These are phyloP conservation scores for Auricularia cornea DNA, from an alignment of 768 basidiomycete genomes.

Conservation along the genomic window DNA sequence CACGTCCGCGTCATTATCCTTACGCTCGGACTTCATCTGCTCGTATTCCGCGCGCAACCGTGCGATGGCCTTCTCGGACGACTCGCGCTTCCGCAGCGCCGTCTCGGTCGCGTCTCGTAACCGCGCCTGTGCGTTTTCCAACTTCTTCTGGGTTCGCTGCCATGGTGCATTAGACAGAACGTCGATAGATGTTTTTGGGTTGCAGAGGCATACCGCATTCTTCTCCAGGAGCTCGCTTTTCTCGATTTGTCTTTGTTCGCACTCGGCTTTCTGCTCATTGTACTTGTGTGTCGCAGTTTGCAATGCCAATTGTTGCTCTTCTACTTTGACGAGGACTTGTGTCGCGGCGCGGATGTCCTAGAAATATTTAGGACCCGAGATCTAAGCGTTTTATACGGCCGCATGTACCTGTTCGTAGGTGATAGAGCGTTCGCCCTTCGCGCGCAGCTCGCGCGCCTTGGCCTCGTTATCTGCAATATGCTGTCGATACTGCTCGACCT, in stretches of 20 bases:
- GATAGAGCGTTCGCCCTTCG: conserved; percentile 60
- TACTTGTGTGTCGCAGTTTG: conserved; percentile 60
- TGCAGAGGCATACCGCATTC: conserved; percentile 45
- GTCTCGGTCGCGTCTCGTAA: conserved; percentile 70
- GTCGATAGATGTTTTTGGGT: too few relatives aligned
- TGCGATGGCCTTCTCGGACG: conserved; percentile 67
- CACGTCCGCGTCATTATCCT: conserved; percentile 70
- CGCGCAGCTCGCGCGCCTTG: conserved; percentile 69
- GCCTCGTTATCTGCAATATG: conserved; percentile 54
- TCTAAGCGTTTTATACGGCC: too few relatives aligned
- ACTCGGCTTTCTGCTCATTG: conserved; percentile 55
- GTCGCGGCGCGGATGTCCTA: conserved; percentile 66
- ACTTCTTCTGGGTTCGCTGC: conserved; percentile 75
- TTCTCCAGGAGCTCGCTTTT: conserved; percentile 57
- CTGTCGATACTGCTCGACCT: conserved; percentile 62
- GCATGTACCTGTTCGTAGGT: conserved; percentile 70
- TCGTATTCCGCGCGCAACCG: conserved; percentile 72
- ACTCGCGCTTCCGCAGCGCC: conserved; percentile 67
- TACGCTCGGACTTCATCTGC: conserved; percentile 64
- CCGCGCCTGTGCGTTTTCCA: conserved; percentile 75
- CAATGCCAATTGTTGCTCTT: conserved; percentile 57
- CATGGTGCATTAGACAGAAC: too few relatives aligned
- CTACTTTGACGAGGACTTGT: conserved; percentile 69
- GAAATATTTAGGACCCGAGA: conserved; percentile 6
- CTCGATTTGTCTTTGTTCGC: conserved; percentile 69